Evolutionary conservation across 768 basidiomycete species (phyloP), one percentile per base, ranked within the genome.

Genomic region (Pleurotus giganteus): DNA sequence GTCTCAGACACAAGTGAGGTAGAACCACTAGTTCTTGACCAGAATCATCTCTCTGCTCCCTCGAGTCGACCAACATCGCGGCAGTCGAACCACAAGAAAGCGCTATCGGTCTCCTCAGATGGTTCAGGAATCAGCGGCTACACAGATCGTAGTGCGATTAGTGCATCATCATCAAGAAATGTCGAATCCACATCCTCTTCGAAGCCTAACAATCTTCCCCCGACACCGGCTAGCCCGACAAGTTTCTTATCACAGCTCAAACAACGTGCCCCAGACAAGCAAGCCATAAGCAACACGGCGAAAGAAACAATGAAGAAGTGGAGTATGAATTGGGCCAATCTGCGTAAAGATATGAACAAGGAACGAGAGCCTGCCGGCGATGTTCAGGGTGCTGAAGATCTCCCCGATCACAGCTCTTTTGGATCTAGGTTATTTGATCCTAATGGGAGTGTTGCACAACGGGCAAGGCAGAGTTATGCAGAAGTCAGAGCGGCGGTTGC

Each of bases 291-390:
- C 59, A 87, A 89, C 61, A 84, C 89, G 0, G 91, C 94, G 11
- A 89, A 88, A 66, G 95, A 97, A 64, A 81, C 89, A 7, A 87
- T 97, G 78, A 85, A 88, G 56, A 96, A 96, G 66, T 96, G 93
- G 93, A 86, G 93, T 21, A 86, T 85, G 24, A 91, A 84, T 55
- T 94, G 91, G 88, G 74, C 81, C 43, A 77, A 76, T 11, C 63
- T 84, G 66, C 84, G 79, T 71, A 86, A 82, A 66, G 83, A 86
- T 54, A 67, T 56, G 43, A 67, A 60, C 51, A 67, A 59, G 43
- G 52, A 60, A 59, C n/a, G 49, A 62, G 29, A 45, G 44, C 54
- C 65, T 15, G 42, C 55, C 8, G 59, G 60, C 19, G 49, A 51
- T 51, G 37, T 34, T 19, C 37, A 29, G 21, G 49, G 49, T 23